Evolutionary conservation across 2,329 filamentous ascomycete species (phyloP).

Genomic region (Exutisphaerella laricina): DNA sequence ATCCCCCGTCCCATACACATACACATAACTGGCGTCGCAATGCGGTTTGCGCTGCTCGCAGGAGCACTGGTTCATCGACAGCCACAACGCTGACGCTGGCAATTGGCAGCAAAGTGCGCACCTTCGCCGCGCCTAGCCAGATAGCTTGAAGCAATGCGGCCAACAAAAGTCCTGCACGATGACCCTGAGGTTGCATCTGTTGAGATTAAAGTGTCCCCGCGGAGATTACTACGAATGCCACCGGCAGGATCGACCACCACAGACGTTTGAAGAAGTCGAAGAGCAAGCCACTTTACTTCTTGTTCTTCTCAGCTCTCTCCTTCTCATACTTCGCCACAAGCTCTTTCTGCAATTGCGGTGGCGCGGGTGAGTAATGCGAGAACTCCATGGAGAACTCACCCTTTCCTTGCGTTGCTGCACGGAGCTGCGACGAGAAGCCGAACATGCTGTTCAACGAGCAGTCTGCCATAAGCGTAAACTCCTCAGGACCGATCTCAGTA

Average conservation of each 20-base stretch:
- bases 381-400: constrained; percentile 99
- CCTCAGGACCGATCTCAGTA: constrained; percentile 87
- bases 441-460: constrained; percentile 97
- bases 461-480: constrained; percentile 88
- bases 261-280: neutral
- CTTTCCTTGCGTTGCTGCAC: constrained; percentile 94
- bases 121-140: neutral
- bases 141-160: neutral
- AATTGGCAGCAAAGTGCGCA: no score
- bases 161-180: neutral
- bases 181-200: neutral
- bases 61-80: neutral
- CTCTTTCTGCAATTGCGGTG: constrained; percentile 80
- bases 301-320: constrained; percentile 58
- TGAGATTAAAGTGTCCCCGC: neutral
- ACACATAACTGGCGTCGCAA: neutral
- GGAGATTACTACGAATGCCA: neutral
- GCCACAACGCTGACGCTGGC: no score
- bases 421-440: constrained; percentile 84
- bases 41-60: neutral
- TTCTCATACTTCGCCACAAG: constrained; percentile 64
- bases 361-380: constrained; percentile 84
- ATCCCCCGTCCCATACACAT: neutral
- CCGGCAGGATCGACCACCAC: neutral
- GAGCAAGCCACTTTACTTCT: constrained; percentile 42